phyloP scores from a whole-genome alignment of 179 eudicot genomes.

The Actinidia chinensis region DNA sequence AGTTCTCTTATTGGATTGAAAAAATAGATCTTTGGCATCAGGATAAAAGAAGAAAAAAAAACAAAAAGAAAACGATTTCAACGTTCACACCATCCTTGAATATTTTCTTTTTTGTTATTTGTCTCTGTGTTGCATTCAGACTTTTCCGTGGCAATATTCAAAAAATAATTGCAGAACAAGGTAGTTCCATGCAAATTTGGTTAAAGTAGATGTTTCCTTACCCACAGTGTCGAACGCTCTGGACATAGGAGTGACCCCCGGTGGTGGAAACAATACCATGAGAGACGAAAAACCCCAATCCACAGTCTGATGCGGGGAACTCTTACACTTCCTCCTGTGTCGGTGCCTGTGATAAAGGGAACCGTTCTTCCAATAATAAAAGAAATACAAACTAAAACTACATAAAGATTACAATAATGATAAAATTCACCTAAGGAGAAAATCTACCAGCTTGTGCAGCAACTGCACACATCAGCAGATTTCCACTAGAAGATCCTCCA shows the following conservation, averaged over 20 bases:
- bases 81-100: background rate
- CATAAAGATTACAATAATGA: background rate
- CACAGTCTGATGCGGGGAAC: slow-evolving; percentile 90
- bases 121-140: no score
- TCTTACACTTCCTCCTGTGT: slow-evolving; percentile 98
- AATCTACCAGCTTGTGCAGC: slow-evolving; percentile 74
- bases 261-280: slow-evolving; percentile 71
- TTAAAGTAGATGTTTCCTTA: slow-evolving; percentile 29
- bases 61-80: no score
- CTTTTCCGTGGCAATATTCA: no score
- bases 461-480: slow-evolving; percentile 96
- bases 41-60: no score
- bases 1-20: background rate
- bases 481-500: slow-evolving; percentile 96
- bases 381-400: background rate
- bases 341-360: slow-evolving; percentile 57
- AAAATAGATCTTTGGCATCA: background rate
- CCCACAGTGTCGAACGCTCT: slow-evolving; percentile 96
- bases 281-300: slow-evolving; percentile 85
- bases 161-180: no score
- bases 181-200: background rate
- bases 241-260: slow-evolving; percentile 89
- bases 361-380: slow-evolving; percentile 9
- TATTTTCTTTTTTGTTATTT: background rate
- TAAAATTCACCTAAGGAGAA: slow-evolving; percentile 60